Evolutionary conservation across 768 basidiomycete genomes (phyloP).

Genomic region (Krasilnikovozyma curviuscula): DNA sequence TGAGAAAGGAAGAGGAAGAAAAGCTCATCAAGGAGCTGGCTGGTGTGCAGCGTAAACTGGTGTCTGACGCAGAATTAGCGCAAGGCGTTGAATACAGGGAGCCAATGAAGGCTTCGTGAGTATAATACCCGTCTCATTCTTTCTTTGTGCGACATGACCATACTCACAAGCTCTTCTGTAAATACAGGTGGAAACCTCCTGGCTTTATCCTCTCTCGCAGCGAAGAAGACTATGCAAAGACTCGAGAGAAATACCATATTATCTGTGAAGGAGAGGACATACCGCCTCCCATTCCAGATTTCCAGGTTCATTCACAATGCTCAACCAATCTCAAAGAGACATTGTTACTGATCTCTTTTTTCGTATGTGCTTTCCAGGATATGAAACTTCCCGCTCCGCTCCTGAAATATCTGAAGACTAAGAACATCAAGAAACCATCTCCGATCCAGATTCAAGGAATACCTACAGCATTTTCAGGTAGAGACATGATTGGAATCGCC

Average conservation of each 20-base stretch:
- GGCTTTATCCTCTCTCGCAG: constrained; percentile 54
- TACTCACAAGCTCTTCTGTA: background rate
- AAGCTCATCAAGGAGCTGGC: constrained; percentile 73
- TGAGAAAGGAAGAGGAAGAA: constrained; percentile 69
- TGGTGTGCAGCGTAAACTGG: constrained; percentile 70
- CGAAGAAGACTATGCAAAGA: constrained; percentile 45
- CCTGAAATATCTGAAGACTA: constrained; percentile 59
- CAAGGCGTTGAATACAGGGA: constrained; percentile 83
- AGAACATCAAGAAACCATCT: constrained; percentile 68
- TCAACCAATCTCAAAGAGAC: too few species aligned
- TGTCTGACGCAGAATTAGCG: constrained; percentile 79
- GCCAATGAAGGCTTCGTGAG: constrained; percentile 59
- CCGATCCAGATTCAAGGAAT: constrained; percentile 96
- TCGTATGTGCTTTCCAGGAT: constrained; percentile 36
- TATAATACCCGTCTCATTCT: constrained; percentile 10
- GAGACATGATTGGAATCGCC: constrained; percentile 96
- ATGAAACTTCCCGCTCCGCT: constrained; percentile 94
- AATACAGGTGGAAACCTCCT: constrained; percentile 66
- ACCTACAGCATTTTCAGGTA: constrained; percentile 85
- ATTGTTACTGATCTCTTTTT: background rate
- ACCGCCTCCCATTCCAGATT: constrained; percentile 49
- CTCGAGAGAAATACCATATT: constrained; percentile 84
- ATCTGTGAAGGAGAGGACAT: constrained; percentile 68
- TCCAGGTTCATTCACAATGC: constrained; percentile 51
- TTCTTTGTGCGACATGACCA: background rate